These are phyloP conservation scores for Rhizophora apiculata DNA, from an alignment of 345 rosid genomes.

Conservation along the genomic window DNA sequence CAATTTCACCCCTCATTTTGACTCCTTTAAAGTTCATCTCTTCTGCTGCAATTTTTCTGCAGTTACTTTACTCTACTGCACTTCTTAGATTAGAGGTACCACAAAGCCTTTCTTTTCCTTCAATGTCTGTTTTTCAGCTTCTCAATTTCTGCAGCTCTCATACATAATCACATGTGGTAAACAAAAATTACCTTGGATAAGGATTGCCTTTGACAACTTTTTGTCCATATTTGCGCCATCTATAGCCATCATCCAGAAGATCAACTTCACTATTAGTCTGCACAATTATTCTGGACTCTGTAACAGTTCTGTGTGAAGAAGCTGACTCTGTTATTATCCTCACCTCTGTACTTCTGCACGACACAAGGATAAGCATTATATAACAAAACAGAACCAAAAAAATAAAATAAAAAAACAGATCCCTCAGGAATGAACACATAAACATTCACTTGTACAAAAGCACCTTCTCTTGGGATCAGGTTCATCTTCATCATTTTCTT, in stretches of 20 bases:
- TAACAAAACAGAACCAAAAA: background rate
- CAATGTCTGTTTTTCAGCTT: too few species aligned
- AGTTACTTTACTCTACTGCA: too few species aligned
- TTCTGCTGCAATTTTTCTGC: too few species aligned
- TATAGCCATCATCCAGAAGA: conserved; percentile 85
- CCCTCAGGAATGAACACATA: background rate
- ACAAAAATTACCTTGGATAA: conserved; percentile 56
- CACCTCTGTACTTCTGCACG: conserved; percentile 51
- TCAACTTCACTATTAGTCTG: conserved; percentile 94
- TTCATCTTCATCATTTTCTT: conserved; percentile 53
- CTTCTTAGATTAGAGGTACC: too few species aligned
- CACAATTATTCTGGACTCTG: conserved; percentile 78
- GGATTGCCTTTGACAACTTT: conserved; percentile 94
- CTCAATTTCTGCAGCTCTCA: too few species aligned
- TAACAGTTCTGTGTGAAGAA: conserved; percentile 58
- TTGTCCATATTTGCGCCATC: conserved; percentile 96
- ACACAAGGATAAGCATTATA: conserved; percentile 7
- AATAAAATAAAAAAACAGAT: background rate
- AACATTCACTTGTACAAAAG: background rate
- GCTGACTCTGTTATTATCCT: conserved; percentile 42
- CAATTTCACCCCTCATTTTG: background rate
- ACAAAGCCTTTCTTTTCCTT: too few species aligned
- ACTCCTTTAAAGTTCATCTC: too few species aligned
- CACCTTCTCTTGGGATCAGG: conserved; percentile 75
- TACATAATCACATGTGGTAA: too few species aligned